Base-by-base conservation (phyloP, 768 basidiomycete species). In the Mrakia blollopis region DNA sequence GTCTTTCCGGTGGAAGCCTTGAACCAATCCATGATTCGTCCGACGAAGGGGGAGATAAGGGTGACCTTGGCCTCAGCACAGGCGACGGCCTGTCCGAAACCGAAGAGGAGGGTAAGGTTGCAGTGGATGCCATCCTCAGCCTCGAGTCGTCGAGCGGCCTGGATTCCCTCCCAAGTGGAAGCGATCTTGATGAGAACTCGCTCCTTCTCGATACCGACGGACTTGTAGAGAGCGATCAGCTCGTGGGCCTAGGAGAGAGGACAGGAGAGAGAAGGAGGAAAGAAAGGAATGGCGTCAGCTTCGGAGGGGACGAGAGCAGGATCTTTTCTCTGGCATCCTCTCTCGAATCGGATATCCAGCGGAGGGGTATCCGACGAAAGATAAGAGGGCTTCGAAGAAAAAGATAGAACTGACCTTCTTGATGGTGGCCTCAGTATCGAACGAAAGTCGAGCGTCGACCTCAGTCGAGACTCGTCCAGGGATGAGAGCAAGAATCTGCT, bases 111-210 rank as follows among this genome's bases (percentile, higher is more conserved):
- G 71, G 97, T 99, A 80, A 99, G 89, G 87, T 99, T 98, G 88
- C 94, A 98, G 89, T 96, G 95, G 85, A 99, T 98, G 79, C 88
- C 88, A 77, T 97, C 90, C 80, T 96, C 91, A 78, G 88, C 85
- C 87, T 99, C 97, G 80, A 99, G 91, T 85, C 95, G 91, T 79
- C 94, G 90, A 52, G 97, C 97, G 78, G 97, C 97, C 85, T 99
- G 96, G 86, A 99, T 99, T 85, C 97, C 97, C 86, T 98, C 97
- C 92, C 93, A 99, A 68, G 95, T 95, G 57, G 97, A 96, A 41
- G 96, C 97, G 83, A 99, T 98, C 88, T 99, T 99, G 89, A 99
- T 98, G 81, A 99, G 87, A 79, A 99, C 87, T 79, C 97, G 93
- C 61, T 98, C 94, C 86, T 92, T 93, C 83, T 89, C 86, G 86